phyloP scores from a whole-genome alignment of 1,284 basidiomycete species.

The Marasmius sp. region DNA sequence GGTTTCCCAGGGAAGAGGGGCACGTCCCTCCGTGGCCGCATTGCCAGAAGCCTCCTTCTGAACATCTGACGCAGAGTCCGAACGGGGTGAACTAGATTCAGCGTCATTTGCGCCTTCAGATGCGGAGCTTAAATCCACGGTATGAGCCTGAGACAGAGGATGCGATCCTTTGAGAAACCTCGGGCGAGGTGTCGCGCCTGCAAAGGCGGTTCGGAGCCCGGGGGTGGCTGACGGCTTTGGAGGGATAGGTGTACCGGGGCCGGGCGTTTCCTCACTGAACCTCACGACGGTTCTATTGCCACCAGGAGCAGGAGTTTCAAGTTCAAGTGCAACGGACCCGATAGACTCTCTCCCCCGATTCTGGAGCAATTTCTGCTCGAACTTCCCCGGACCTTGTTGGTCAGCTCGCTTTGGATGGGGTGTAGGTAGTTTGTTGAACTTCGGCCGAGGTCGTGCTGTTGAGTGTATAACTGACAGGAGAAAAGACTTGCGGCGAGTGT shows the following conservation, averaged over 20 bases:
- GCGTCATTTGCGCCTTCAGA: conserved; percentile 27
- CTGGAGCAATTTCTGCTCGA: neutral
- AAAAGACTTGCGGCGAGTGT: conserved; percentile 70
- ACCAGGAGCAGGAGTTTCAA: neutral
- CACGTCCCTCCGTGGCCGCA: neutral
- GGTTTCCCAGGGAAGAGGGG: conserved; percentile 4
- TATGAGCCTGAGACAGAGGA: conserved; percentile 54
- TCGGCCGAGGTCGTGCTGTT: conserved; percentile 67
- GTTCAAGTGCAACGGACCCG: neutral
- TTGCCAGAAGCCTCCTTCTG: neutral
- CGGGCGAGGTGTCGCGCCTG: conserved; percentile 62
- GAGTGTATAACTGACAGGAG: conserved; percentile 78
- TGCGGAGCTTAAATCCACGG: conserved; percentile 30
- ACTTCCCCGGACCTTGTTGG: neutral
- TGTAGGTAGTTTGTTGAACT: conserved; percentile 44
- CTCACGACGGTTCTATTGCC: neutral
- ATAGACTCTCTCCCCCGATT: conserved; percentile 2
- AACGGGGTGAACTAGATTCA: neutral
- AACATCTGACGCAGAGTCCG: neutral
- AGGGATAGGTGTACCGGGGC: conserved; percentile 14
- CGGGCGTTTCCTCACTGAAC: conserved; percentile 25
- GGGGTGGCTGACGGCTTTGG: conserved; percentile 18
- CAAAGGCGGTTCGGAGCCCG: conserved; percentile 50
- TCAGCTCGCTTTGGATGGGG: conserved; percentile 48
- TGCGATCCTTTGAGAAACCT: conserved; percentile 44